Evolutionary conservation across 345 rosid species (phyloP), one percentile per base, ranked within the genome.

Genomic region (Pelargonium nanum): DNA sequence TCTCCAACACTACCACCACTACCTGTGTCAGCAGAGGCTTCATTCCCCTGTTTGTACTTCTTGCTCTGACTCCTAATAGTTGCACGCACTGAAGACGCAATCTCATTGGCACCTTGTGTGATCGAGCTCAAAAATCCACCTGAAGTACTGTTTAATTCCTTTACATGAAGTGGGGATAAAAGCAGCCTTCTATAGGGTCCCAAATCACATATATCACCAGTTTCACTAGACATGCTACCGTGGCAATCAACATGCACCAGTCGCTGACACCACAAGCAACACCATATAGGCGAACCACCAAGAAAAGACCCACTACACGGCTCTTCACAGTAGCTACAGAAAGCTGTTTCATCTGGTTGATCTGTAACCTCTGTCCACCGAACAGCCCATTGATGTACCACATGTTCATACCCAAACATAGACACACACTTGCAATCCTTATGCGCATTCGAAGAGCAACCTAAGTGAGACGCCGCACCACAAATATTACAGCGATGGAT

Each of bases 191-290:
- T 83, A 53, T 84, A 81, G 16, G 84, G 77, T 48, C 96, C 97
- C 70, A 93, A 75, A 75, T 89, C 99, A 79, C 99, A 93, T 59
- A 78, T 60, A 72, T 87, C 88, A 59, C 97, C 96, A 12, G 79
- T 83, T 78, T 93, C 96, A 70, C 63, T 84, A 19, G 80, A 83
- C 90, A 93, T 79, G 58, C 69, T 84, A 72, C 73, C 68, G 61
- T 85, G 96, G 67, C 99, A 93, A 75, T 93, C 99, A 19, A 93
- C 94, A 68, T 93, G 99, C 26, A 93, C 83, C 66, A 93, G 88
- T 44, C 87, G 87, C 67, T 93, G 99, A 75, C 99, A 93, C 99
- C 99, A 93, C 78, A 84, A 81, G 83, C 99, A 93, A 74, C 96
- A 85, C 99, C 97, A 93, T 66, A 87, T 83, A 32, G 99, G 99